Evolutionary conservation across 169 alveolate genomes (phyloP), one percentile per base, ranked within the genome.

Genomic region (Plasmodium yoelii): DNA sequence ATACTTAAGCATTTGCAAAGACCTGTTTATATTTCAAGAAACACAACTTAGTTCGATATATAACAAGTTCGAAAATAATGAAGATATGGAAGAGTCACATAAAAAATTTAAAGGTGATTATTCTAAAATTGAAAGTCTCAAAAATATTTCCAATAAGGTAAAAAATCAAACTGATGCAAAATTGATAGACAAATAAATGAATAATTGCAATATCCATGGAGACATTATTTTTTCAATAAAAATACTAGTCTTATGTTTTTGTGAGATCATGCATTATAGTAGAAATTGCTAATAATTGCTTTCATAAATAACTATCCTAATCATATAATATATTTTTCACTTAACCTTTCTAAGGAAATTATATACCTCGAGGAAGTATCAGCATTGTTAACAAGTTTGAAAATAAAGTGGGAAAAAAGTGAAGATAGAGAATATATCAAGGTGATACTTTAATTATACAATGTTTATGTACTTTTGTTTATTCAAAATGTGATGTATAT

Each of bases 1-100:
- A 13, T 82, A 82, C 18, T 60, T 82, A 42, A 34, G 6, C 2
- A 55, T 19, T 2, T 82, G 72, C 28, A 82, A 82, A 55, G 70
- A 82, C 51, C 56, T 70, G 1, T 82, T 82, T 56, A 28, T 49
- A 12, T 82, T 59, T 68, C 73, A 65, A 67, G 72, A 47, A 8
- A 42, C 4, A 1, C 67, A 82, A 13, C 56, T 82, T 22, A 69
- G 47, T 5, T 22, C 26, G 18, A 42, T 49, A 22, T 67, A 70
- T 56, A n/a, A 67, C 9, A 65, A 82, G 24, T 2, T 67, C 12
- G 82, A 82, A 26, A 61, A 60, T 53, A 69, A 67, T 34, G 42
- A 34, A 1, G 2, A 61, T 22, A 47, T 4, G 59, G 75, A 34
- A 34, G 42, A 34, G 7, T 3, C 42, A 4, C 42, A 34, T 3